A percentile compares a stretch with the other conserved stretches of the same genome.
Evolutionary conservation across 1,139 yeast species (phyloP).

Genomic region (Hemisphaericaspora lyxosophila): DNA sequence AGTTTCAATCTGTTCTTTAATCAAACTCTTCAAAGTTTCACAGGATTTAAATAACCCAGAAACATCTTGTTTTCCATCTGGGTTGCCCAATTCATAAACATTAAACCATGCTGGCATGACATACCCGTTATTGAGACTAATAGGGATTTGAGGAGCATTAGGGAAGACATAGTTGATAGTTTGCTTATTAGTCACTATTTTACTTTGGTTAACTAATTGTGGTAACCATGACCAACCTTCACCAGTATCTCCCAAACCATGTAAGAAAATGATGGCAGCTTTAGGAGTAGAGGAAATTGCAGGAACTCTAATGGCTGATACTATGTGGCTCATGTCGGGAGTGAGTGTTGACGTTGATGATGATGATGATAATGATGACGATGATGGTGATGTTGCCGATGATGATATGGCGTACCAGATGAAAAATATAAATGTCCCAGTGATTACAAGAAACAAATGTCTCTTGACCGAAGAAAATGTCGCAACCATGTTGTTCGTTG

Average conservation of each 20-base stretch:
- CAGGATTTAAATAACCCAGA: slow-evolving; percentile 64
- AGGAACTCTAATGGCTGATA: slow-evolving; percentile 23
- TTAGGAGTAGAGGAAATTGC: slow-evolving; percentile 28
- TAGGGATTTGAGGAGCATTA: slow-evolving; percentile 74
- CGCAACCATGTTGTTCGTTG: no score
- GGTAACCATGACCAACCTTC: slow-evolving; percentile 85
- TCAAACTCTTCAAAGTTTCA: slow-evolving; percentile 49
- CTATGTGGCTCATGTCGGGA: slow-evolving; percentile 2
- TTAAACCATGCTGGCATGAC: slow-evolving; percentile 90
- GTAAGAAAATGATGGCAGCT: slow-evolving; percentile 74
- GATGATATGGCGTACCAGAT: background rate
- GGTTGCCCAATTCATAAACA: slow-evolving; percentile 55
- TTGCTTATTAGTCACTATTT: slow-evolving; percentile 47
- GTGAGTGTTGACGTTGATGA: background rate
- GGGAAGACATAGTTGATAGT: slow-evolving; percentile 83
- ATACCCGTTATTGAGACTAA: slow-evolving; percentile 66
- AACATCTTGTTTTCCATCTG: slow-evolving; percentile 53
- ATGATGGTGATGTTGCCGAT: background rate
- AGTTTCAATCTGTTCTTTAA: slow-evolving; percentile 60
- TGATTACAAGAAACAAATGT: background rate
- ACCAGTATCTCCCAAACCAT: slow-evolving; percentile 92
- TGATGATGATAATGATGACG: background rate
- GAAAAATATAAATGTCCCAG: background rate
- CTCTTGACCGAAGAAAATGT: no score
- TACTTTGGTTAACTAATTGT: slow-evolving; percentile 43